Conservation (phyloP, 2,329 filamentous ascomycete species). For the Graphilbum sp. region DNA sequence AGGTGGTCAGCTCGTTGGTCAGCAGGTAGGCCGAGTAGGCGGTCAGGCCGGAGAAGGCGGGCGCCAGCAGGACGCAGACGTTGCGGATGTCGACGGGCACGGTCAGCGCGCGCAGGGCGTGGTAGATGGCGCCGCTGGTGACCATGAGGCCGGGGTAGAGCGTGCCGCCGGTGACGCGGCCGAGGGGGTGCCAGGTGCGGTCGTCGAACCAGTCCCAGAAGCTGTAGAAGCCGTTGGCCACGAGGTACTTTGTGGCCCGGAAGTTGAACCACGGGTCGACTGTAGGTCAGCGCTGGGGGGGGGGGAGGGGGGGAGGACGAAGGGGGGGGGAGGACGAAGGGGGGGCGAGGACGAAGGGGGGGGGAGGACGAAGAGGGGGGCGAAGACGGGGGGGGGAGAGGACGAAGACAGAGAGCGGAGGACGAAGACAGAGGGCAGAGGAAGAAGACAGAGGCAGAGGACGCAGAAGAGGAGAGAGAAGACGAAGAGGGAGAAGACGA, state of each 20-base stretch:
- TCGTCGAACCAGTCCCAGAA: slow-evolving; percentile 99
- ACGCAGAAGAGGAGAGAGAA: too few species aligned
- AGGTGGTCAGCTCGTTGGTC: slow-evolving; percentile 94
- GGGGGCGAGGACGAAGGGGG: slow-evolving; percentile 3
- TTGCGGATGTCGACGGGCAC: slow-evolving; percentile 97
- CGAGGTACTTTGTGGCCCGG: slow-evolving; percentile 91
- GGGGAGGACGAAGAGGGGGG: too few species aligned
- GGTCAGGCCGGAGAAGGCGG: slow-evolving; percentile 85
- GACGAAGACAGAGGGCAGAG: too few species aligned
- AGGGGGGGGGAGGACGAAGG: slow-evolving; percentile 11
- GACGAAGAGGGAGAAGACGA: too few species aligned
- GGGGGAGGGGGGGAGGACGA: slow-evolving; percentile 1
- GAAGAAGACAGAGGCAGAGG: too few species aligned
- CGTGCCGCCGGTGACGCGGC: slow-evolving; percentile 96
- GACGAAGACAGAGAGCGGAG: too few species aligned
- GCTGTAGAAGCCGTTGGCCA: slow-evolving; percentile 92
- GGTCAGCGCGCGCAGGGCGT: slow-evolving; percentile 72
- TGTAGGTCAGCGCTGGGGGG: slow-evolving; percentile 21
- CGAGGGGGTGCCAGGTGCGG: slow-evolving; percentile 97
- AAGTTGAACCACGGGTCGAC: slow-evolving; percentile 99
- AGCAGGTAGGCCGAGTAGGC: slow-evolving; percentile 87
- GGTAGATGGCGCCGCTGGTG: slow-evolving; percentile 93
- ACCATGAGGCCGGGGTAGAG: slow-evolving; percentile 98
- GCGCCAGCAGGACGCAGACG: slow-evolving; percentile 92
- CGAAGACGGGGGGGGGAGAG: too few species aligned